These are phyloP conservation scores for Plasmopara muralis DNA, from an alignment of 352 stramenopile genomes.

Conservation along the genomic window DNA sequence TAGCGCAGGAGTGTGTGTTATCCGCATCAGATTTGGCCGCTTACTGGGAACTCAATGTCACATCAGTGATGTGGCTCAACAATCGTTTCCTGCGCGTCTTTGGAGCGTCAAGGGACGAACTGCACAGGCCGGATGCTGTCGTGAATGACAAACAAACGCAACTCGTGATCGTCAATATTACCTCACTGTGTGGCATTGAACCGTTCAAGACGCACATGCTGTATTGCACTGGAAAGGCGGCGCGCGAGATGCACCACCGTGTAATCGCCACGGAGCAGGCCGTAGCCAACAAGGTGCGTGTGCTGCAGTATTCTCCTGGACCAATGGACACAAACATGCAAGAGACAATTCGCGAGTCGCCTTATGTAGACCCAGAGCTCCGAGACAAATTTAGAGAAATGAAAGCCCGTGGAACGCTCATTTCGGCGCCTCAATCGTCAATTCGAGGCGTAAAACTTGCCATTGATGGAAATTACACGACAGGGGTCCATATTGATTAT, in stretches of 20 bases:
- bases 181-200: constrained; percentile 75
- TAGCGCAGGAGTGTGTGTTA: constrained; percentile 40
- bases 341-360: constrained; percentile 47
- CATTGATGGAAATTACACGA: constrained; percentile 43
- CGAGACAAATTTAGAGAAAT: constrained; percentile 40
- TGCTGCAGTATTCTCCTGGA: constrained; percentile 83
- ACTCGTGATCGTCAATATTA: constrained; percentile 59
- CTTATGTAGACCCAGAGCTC: constrained; percentile 32
- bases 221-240: constrained; percentile 83
- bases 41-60: constrained; percentile 84
- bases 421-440: constrained; percentile 49
- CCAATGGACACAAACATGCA: constrained; percentile 87
- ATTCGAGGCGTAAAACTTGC: constrained; percentile 49
- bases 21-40: constrained; percentile 36
- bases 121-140: constrained; percentile 6
- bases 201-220: constrained; percentile 70
- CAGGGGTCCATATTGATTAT: constrained; percentile 75
- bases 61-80: constrained; percentile 79
- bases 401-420: constrained; percentile 46
- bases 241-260: constrained; percentile 80
- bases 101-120: constrained; percentile 37
- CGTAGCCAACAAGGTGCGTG: constrained; percentile 26
- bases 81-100: constrained; percentile 64
- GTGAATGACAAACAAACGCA: constrained; percentile 6
- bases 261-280: constrained; percentile 64